Evolutionary conservation across 345 rosid species (phyloP).

Genomic region (Laguncularia racemosa): DNA sequence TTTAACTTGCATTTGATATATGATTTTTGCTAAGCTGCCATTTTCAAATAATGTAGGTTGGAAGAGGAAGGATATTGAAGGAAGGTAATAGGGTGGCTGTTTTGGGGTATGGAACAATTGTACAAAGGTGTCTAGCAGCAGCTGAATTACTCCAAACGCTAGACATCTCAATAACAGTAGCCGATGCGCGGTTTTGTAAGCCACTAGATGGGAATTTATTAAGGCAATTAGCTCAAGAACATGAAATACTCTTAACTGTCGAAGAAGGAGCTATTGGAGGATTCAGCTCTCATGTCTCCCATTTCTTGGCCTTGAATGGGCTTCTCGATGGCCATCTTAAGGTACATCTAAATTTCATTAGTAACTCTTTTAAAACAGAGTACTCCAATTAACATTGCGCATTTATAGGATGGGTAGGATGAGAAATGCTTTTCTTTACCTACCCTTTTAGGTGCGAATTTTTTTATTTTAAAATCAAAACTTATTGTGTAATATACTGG

Average conservation of each 20-base stretch:
- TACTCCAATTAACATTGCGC: no score
- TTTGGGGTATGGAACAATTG: slow-evolving; percentile 37
- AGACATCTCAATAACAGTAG: slow-evolving; percentile 29
- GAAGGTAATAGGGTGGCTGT: slow-evolving; percentile 37
- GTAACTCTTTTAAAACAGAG: no score
- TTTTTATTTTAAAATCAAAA: no score
- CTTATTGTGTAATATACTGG: neutral
- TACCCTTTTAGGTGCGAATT: no score
- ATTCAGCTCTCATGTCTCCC: slow-evolving; percentile 38
- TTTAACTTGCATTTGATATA: no score
- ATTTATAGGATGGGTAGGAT: no score
- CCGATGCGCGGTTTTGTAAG: slow-evolving; percentile 48
- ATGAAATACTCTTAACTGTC: slow-evolving; percentile 32
- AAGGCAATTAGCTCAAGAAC: slow-evolving; percentile 24
- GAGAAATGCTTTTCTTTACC: neutral
- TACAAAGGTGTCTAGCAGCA: slow-evolving; percentile 34
- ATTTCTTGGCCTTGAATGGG: slow-evolving; percentile 35
- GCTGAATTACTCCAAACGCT: slow-evolving; percentile 18
- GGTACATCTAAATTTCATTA: slow-evolving; percentile 11
- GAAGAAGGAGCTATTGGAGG: slow-evolving; percentile 56
- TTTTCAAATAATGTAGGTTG: slow-evolving; percentile 17
- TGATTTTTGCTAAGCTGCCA: no score
- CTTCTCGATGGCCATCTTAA: slow-evolving; percentile 37
- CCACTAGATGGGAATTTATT: slow-evolving; percentile 35
- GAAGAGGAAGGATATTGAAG: slow-evolving; percentile 34